Conservation (phyloP, 139 green algal genomes). For the Haematococcus sp. region DNA sequence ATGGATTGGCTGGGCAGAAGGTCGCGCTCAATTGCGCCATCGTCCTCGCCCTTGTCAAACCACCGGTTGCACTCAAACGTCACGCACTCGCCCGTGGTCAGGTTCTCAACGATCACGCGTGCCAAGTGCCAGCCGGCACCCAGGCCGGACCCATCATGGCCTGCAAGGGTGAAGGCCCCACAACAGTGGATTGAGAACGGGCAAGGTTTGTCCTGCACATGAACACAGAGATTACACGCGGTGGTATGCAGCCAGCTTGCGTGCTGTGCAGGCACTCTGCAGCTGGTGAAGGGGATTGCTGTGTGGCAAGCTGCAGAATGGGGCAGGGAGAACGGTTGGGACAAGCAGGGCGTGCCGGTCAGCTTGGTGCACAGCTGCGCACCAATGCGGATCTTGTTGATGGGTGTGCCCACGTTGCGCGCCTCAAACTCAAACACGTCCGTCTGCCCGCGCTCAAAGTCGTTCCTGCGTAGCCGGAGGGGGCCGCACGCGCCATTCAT, state of each 20-base stretch:
- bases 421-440: slow-evolving; percentile 55
- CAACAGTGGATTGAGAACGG: too few species aligned
- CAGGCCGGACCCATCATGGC: slow-evolving; percentile 55
- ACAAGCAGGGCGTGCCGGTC: too few species aligned
- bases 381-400: slow-evolving; percentile 35
- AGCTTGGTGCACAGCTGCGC: too few species aligned
- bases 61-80: slow-evolving; percentile 46
- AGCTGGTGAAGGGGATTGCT: too few species aligned
- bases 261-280: too few species aligned
- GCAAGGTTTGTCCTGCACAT: too few species aligned
- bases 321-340: too few species aligned
- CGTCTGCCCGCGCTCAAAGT: slow-evolving; percentile 58
- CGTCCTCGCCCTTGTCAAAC: slow-evolving; percentile 45
- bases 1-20: slow-evolving; percentile 28
- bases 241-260: too few species aligned
- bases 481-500: background rate
- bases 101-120: slow-evolving; percentile 55
- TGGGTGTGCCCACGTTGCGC: slow-evolving; percentile 41
- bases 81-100: slow-evolving; percentile 43
- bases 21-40: slow-evolving; percentile 44
- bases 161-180: too few species aligned
- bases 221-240: too few species aligned
- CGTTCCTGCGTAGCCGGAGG: slow-evolving; percentile 38
- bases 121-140: slow-evolving; percentile 61
- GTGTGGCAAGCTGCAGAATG: too few species aligned